These are phyloP conservation scores for Citrus medica DNA, from an alignment of 345 rosid species.

Conservation along the genomic window DNA sequence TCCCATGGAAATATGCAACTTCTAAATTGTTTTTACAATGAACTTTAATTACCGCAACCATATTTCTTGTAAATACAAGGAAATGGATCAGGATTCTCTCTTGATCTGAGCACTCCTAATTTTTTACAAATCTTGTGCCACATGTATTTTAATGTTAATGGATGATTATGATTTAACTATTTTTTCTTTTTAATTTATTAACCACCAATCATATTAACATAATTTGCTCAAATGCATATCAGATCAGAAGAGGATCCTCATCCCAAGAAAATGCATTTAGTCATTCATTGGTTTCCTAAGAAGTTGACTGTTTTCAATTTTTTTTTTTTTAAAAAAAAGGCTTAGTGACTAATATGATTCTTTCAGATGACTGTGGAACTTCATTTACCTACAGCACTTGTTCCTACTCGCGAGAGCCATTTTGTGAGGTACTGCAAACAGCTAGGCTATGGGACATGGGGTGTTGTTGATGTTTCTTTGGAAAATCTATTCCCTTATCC, in stretches of 20 bases:
- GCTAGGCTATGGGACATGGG: slow-evolving; percentile 33
- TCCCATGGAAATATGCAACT: background rate
- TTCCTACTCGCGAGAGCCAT: slow-evolving; percentile 31
- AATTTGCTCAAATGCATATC: too few species aligned
- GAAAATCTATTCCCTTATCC: slow-evolving; percentile 37
- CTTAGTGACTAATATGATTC: background rate
- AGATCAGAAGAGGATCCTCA: too few species aligned
- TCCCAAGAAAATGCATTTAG: background rate
- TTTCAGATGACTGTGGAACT: slow-evolving; percentile 45
- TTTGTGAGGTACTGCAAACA: slow-evolving; percentile 43
- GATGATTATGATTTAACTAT: too few species aligned
- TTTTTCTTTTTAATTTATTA: too few species aligned
- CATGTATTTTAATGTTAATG: too few species aligned
- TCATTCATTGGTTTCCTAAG: background rate
- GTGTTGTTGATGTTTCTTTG: slow-evolving; percentile 50
- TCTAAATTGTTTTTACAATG: background rate
- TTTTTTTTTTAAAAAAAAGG: too few species aligned
- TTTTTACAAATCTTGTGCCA: too few species aligned
- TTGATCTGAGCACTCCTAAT: too few species aligned
- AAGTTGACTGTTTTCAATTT: too few species aligned
- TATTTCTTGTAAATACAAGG: background rate
- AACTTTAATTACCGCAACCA: background rate
- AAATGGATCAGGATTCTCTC: too few species aligned
- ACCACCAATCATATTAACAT: too few species aligned
- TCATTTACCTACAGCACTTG: slow-evolving; percentile 40